Conservation (phyloP, 331 rosid genomes). For the Acacia pycnantha region DNA sequence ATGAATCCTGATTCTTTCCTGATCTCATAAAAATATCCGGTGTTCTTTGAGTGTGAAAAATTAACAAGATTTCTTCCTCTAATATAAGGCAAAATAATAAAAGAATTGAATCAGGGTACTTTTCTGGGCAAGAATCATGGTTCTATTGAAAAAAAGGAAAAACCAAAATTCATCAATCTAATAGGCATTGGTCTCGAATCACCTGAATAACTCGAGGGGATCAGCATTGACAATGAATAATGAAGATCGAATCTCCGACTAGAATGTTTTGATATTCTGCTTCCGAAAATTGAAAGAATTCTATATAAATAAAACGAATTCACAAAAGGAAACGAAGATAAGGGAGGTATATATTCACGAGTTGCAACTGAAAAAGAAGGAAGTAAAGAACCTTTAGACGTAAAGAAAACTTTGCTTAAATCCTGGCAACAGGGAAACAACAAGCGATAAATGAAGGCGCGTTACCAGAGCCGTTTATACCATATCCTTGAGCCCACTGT, state of each 20-base stretch:
- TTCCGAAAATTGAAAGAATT: not conserved
- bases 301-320: not conserved
- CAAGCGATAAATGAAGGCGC: not conserved
- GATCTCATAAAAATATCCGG: not conserved
- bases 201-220: not conserved
- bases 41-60: not conserved
- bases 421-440: not conserved
- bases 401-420: not conserved
- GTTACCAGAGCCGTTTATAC: not conserved
- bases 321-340: not conserved
- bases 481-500: conserved; percentile 12
- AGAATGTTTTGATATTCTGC: not conserved
- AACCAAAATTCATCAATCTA: not conserved
- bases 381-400: not conserved
- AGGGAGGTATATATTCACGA: not conserved
- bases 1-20: not conserved
- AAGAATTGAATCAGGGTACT: not conserved
- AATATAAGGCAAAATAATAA: not conserved
- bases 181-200: not conserved
- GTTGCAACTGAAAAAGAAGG: not conserved
- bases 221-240: not conserved
- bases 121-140: too few relatives aligned
- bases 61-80: not conserved
- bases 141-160: not conserved
- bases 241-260: too few relatives aligned